These are phyloP conservation scores for Thermothielavioides terrestris DNA, from an alignment of 495 filamentous ascomycete species.

Conservation along the genomic window DNA sequence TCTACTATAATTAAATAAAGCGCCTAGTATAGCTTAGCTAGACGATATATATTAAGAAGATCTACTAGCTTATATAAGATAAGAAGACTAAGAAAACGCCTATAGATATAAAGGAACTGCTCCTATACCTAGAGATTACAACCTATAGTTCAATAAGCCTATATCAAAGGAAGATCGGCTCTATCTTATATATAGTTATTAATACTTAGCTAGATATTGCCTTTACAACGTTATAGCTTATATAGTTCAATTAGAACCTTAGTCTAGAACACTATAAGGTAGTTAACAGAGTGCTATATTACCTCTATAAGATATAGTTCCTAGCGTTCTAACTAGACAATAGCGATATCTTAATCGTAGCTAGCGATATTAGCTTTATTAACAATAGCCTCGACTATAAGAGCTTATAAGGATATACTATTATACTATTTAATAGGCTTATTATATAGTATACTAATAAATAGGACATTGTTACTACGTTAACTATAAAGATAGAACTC, in stretches of 20 bases:
- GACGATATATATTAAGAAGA: not conserved
- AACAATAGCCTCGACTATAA: not conserved
- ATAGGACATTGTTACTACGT: not conserved
- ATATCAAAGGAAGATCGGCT: not conserved
- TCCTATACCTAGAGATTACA: not conserved
- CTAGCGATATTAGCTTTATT: not conserved
- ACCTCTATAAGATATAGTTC: not conserved
- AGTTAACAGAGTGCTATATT: not conserved
- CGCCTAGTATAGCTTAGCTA: not conserved
- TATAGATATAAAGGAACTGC: not conserved
- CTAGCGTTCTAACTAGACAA: not conserved
- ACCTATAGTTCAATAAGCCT: not conserved
- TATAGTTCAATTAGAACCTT: not conserved
- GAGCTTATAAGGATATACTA: not conserved
- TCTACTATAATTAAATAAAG: not conserved
- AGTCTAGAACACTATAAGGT: not conserved
- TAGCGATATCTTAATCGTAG: too few relatives aligned
- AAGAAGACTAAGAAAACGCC: not conserved
- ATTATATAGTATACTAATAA: not conserved
- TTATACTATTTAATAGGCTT: not conserved
- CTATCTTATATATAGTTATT: not conserved
- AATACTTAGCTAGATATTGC: not conserved
- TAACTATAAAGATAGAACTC: not conserved
- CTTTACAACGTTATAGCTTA: not conserved
- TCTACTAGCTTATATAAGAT: not conserved